phyloP scores from a whole-genome alignment of 306 rosid species.

The Quercus robur region DNA sequence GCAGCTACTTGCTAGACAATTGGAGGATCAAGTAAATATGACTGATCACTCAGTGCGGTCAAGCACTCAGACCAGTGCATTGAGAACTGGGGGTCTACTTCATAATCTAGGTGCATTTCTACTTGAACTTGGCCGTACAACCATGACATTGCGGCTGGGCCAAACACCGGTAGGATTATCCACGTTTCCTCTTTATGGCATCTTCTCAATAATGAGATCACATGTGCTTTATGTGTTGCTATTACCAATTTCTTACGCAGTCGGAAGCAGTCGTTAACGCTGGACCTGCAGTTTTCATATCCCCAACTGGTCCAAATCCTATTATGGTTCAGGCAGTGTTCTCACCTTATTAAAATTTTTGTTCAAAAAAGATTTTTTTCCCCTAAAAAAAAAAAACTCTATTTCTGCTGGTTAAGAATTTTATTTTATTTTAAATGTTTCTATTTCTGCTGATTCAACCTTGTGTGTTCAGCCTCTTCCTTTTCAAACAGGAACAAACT shows the following conservation, averaged over 20 bases:
- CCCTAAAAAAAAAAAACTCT: neutral
- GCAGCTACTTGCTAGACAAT: conserved; percentile 77
- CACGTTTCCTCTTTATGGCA: conserved; percentile 16
- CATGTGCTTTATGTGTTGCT: conserved; percentile 23
- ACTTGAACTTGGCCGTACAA: conserved; percentile 97
- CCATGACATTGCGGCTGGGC: conserved; percentile 86
- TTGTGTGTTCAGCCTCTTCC: conserved; percentile 80
- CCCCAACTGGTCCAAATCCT: conserved; percentile 87
- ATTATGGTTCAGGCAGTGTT: conserved; percentile 91
- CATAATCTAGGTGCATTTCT: conserved; percentile 88
- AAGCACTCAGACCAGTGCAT: conserved; percentile 59
- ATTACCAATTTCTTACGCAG: conserved; percentile 40
- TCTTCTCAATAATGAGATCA: conserved; percentile 20
- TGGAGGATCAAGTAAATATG: conserved; percentile 78
- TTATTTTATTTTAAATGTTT: conserved; percentile 5
- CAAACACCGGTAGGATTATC: conserved; percentile 65
- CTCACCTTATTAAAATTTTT: conserved; percentile 13
- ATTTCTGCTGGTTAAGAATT: neutral
- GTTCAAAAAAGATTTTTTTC: neutral
- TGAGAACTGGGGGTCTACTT: conserved; percentile 63
- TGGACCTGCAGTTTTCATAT: conserved; percentile 96
- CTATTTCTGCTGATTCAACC: conserved; percentile 42
- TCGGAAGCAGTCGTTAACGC: conserved; percentile 93
- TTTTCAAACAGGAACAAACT: conserved; percentile 66
- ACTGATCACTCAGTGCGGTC: conserved; percentile 56